These are phyloP conservation scores for Papiliotrema laurentii DNA, from an alignment of 1,284 basidiomycete genomes.

Conservation along the genomic window DNA sequence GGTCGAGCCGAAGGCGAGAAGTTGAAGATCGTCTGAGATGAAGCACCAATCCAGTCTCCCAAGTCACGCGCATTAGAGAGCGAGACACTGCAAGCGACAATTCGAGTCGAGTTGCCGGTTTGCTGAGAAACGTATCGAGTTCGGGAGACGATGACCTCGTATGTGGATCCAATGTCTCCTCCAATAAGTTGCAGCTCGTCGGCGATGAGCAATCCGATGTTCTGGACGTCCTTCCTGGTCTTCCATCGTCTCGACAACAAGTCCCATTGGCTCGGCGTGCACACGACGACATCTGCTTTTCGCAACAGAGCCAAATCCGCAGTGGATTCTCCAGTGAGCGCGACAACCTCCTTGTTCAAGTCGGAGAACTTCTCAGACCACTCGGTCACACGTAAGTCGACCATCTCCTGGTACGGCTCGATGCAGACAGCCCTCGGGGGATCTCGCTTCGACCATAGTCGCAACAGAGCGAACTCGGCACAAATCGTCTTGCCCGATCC, in stretches of 20 bases:
- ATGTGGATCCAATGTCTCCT: conserved; percentile 87
- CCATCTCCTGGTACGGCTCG: conserved; percentile 96
- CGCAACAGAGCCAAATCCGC: conserved; percentile 86
- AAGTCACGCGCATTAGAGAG: conserved; percentile 94
- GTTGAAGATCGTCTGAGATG: conserved; percentile 92
- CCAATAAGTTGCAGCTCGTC: conserved; percentile 95
- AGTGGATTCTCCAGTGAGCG: conserved; percentile 90
- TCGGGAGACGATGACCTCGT: conserved; percentile 91
- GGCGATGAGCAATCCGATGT: conserved; percentile 84
- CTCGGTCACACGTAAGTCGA: conserved; percentile 79
- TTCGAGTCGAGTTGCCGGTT: conserved; percentile 81
- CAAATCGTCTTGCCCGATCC: conserved; percentile 97
- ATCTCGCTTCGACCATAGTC: conserved; percentile 83
- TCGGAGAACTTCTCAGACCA: conserved; percentile 82
- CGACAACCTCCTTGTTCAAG: conserved; percentile 85
- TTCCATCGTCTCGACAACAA: conserved; percentile 94
- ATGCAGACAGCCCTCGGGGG: conserved; percentile 88
- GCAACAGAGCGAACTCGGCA: conserved; percentile 89
- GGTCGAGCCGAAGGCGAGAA: conserved; percentile 94
- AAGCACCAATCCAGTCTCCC: conserved; percentile 96
- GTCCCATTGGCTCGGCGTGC: conserved; percentile 93
- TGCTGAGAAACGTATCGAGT: conserved; percentile 96
- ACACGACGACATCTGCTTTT: conserved; percentile 85
- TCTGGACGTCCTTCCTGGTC: conserved; percentile 89
- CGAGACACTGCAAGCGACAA: conserved; percentile 90